These are phyloP conservation scores for Solanum virginianum DNA, from an alignment of 257 asterid genomes.

Conservation along the genomic window DNA sequence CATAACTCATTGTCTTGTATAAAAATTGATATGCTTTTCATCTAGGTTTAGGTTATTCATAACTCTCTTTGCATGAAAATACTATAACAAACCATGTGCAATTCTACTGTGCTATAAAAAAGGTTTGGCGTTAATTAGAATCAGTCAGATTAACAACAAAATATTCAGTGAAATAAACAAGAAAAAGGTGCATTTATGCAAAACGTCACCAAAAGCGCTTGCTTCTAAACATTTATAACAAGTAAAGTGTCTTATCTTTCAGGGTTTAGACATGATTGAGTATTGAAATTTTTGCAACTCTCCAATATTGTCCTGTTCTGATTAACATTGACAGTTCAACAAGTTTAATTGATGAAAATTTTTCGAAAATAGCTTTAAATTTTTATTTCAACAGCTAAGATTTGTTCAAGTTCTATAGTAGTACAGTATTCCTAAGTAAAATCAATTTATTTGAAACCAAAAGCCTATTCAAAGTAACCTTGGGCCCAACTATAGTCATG, in stretches of 20 bases:
- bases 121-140: neutral
- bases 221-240: neutral
- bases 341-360: too few relatives aligned
- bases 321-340: too few relatives aligned
- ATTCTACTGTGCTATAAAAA: neutral
- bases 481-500: neutral
- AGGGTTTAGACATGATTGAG: too few relatives aligned
- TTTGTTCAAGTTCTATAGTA: too few relatives aligned
- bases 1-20: conserved; percentile 19
- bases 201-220: neutral
- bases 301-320: too few relatives aligned
- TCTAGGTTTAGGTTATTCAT: neutral
- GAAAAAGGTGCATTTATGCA: neutral
- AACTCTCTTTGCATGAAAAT: neutral
- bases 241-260: too few relatives aligned
- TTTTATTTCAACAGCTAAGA: too few relatives aligned
- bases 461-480: neutral
- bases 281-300: too few relatives aligned
- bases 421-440: too few relatives aligned
- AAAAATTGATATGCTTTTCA: conserved; percentile 12
- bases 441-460: neutral
- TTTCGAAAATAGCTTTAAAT: too few relatives aligned
- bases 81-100: neutral
- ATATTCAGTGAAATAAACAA: neutral
- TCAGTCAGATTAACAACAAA: neutral